Conservation (phyloP, 2,329 filamentous ascomycete species). For the Beauveria caledonica region DNA sequence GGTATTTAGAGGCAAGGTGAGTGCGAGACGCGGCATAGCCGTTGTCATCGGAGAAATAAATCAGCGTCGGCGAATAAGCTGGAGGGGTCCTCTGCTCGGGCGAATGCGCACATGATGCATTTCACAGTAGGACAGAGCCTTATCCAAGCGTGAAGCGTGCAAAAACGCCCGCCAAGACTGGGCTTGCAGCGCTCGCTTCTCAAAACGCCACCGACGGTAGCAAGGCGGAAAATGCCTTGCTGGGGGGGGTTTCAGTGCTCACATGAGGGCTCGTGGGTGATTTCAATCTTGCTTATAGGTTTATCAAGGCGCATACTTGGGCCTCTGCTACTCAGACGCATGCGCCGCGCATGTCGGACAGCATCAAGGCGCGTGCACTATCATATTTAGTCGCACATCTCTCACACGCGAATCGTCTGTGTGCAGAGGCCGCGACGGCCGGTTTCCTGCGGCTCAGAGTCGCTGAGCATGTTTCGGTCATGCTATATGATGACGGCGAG, state of each 20-base stretch:
- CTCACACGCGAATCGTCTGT: too few relatives aligned
- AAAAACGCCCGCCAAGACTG: conserved; percentile 1
- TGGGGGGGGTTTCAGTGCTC: background rate
- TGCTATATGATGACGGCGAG: too few relatives aligned
- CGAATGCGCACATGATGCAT: too few relatives aligned
- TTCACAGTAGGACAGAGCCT: background rate
- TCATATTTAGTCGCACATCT: too few relatives aligned
- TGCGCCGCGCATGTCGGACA: too few relatives aligned
- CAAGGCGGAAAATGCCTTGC: background rate
- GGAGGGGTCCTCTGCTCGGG: too few relatives aligned
- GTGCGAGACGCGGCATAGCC: background rate
- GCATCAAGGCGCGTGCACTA: too few relatives aligned
- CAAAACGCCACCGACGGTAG: background rate
- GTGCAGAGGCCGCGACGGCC: too few relatives aligned
- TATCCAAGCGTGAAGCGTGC: background rate
- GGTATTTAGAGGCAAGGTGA: background rate
- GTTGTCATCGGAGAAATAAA: background rate
- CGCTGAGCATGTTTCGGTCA: too few relatives aligned
- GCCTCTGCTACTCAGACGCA: too few relatives aligned
- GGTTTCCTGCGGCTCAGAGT: too few relatives aligned
- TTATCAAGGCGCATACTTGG: too few relatives aligned
- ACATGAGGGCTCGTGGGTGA: background rate
- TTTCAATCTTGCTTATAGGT: background rate
- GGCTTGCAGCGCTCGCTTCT: background rate
- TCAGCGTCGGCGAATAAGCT: background rate